These are phyloP conservation scores for Aurifilum marmelostoma DNA, from an alignment of 2,329 filamentous ascomycete species.

Conservation along the genomic window DNA sequence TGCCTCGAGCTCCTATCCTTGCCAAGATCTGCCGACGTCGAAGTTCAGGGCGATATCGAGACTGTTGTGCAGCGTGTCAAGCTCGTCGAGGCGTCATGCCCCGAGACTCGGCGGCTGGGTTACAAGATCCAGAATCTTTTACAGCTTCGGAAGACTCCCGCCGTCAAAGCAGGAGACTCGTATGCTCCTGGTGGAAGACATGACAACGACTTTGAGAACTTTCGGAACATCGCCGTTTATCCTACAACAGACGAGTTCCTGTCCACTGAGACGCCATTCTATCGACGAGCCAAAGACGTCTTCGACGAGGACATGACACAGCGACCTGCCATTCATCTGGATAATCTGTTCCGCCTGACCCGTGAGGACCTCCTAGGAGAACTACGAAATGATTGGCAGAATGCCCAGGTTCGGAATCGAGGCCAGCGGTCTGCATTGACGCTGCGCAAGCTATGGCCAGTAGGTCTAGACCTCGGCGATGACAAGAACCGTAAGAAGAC, in stretches of 20 bases:
- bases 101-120: slow-evolving; percentile 34
- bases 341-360: slow-evolving; percentile 73
- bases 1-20: slow-evolving; percentile 51
- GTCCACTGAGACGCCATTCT: slow-evolving; percentile 57
- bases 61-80: slow-evolving; percentile 34
- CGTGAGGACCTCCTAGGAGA: slow-evolving; percentile 73
- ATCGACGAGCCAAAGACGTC: slow-evolving; percentile 56
- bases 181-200: slow-evolving; percentile 66
- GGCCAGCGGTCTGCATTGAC: slow-evolving; percentile 43
- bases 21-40: slow-evolving; percentile 31
- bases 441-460: slow-evolving; percentile 45
- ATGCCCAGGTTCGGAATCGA: slow-evolving; percentile 52
- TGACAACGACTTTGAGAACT: slow-evolving; percentile 71
- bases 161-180: slow-evolving; percentile 10
- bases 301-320: slow-evolving; percentile 40
- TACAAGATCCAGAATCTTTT: slow-evolving; percentile 46
- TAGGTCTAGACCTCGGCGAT: slow-evolving; percentile 42
- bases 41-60: slow-evolving; percentile 33
- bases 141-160: slow-evolving; percentile 35
- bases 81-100: slow-evolving; percentile 35
- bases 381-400: slow-evolving; percentile 63
- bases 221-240: slow-evolving; percentile 63
- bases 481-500: slow-evolving; percentile 38
- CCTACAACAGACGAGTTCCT: slow-evolving; percentile 69
- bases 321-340: slow-evolving; percentile 58